Conservation (phyloP, 228 moss, liverwort and hornwort species). For the Sphagnum magellanicum region DNA sequence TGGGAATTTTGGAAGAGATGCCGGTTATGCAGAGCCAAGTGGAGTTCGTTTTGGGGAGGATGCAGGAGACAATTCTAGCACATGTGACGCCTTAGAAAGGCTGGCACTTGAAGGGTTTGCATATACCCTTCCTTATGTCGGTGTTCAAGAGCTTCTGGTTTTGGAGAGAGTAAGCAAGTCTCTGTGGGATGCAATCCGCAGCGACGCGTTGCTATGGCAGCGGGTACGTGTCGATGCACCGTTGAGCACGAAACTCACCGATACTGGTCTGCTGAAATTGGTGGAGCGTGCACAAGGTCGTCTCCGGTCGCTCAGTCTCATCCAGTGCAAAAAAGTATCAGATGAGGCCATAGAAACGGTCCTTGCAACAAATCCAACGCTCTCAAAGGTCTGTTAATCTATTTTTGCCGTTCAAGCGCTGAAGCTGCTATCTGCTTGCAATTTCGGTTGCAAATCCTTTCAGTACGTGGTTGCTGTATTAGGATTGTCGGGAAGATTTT, state of each 20-base stretch:
- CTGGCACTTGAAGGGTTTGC: conserved; percentile 49
- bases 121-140: conserved; percentile 57
- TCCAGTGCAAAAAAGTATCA: conserved; percentile 25
- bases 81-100: conserved; percentile 6
- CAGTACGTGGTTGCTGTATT: no score
- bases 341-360: conserved; percentile 33
- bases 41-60: no score
- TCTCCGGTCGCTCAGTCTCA: conserved; percentile 39
- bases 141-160: conserved; percentile 43
- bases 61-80: background rate
- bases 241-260: conserved; percentile 39
- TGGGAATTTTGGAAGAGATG: no score
- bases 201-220: conserved; percentile 55
- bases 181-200: conserved; percentile 46
- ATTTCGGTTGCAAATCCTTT: background rate
- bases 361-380: conserved; percentile 36
- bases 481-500: no score
- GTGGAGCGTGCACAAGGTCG: conserved; percentile 43
- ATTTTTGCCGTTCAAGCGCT: background rate
- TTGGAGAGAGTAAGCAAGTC: conserved; percentile 49
- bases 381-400: conserved; percentile 41
- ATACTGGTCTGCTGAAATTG: conserved; percentile 36
- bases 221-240: conserved; percentile 42
- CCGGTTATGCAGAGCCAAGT: no score
- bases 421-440: background rate